These are phyloP conservation scores for Salix arbutifolia DNA, from an alignment of 345 rosid genomes.

Conservation along the genomic window DNA sequence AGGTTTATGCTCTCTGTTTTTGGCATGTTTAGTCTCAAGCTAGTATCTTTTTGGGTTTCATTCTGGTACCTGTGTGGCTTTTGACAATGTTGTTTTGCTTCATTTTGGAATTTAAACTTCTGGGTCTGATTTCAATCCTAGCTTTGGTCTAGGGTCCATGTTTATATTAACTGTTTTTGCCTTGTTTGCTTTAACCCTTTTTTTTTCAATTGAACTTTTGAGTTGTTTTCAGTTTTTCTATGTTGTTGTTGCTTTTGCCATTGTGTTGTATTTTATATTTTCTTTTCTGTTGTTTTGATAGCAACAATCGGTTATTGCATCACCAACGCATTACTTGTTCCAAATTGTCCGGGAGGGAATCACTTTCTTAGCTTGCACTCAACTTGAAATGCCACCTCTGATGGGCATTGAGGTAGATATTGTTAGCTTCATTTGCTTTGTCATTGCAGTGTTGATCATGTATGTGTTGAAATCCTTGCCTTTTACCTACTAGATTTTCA, in stretches of 20 bases:
- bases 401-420: conserved; percentile 84
- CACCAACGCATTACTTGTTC: conserved; percentile 90
- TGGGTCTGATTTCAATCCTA: conserved; percentile 10
- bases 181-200: background rate
- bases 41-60: background rate
- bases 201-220: background rate
- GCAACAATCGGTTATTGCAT: conserved; percentile 84
- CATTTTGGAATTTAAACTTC: background rate
- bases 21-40: background rate
- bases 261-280: background rate
- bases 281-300: conserved; percentile 14
- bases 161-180: background rate
- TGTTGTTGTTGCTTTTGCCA: background rate
- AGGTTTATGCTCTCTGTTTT: background rate
- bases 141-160: background rate
- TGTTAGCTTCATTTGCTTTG: background rate
- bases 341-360: conserved; percentile 85
- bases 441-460: background rate
- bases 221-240: background rate
- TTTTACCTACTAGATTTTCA: conserved; percentile 33
- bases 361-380: conserved; percentile 89
- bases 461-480: conserved; percentile 4
- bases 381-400: conserved; percentile 96
- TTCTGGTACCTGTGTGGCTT: background rate
- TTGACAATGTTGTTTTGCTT: background rate